phyloP scores from a whole-genome alignment of 257 asterid species.

The Ehretia macrophylla region DNA sequence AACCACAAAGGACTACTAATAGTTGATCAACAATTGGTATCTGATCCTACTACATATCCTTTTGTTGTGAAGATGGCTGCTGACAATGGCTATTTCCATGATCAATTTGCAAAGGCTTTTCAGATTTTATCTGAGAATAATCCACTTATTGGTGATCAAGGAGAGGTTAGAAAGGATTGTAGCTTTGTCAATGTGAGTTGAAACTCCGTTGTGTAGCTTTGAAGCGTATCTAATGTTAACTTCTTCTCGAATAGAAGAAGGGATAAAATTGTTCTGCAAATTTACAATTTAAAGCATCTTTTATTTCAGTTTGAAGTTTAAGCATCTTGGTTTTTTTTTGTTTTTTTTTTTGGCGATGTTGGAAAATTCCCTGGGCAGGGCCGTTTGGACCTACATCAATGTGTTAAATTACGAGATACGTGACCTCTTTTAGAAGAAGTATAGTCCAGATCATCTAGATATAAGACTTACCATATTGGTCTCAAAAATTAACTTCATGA shows the following conservation, averaged over 20 bases:
- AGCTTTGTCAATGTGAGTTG: conserved; percentile 40
- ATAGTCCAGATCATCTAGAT: too few species aligned
- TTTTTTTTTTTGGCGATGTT: too few species aligned
- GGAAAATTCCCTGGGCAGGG: too few species aligned
- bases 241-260: background rate
- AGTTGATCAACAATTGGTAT: conserved; percentile 55
- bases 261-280: background rate
- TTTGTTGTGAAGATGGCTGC: conserved; percentile 71
- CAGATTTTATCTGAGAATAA: conserved; percentile 59
- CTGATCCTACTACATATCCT: conserved; percentile 51
- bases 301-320: too few species aligned
- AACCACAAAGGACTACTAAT: conserved; percentile 44
- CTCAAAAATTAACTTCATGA: too few species aligned
- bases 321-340: too few species aligned
- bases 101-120: conserved; percentile 59
- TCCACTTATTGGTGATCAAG: conserved; percentile 49
- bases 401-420: too few species aligned
- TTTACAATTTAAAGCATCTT: too few species aligned
- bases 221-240: background rate
- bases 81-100: conserved; percentile 61
- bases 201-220: background rate
- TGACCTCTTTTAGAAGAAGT: too few species aligned
- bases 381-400: too few species aligned
- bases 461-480: too few species aligned
- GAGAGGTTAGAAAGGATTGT: conserved; percentile 68